phyloP scores from a whole-genome alignment of 306 rosid species.

The Mimosa bimucronata region DNA sequence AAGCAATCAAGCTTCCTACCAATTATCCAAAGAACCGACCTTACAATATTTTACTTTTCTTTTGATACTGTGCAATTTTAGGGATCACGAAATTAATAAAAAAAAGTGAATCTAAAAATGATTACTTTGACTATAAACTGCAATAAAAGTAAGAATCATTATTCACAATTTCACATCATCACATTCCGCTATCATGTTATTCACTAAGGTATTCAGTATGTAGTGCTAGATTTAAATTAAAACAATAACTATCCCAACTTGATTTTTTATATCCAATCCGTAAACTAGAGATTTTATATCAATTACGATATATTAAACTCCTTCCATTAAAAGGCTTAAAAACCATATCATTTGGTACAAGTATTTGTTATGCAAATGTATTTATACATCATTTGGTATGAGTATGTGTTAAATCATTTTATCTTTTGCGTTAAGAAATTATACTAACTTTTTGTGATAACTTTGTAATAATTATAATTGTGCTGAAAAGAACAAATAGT shows the following conservation, averaged over 20 bases:
- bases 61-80: background rate
- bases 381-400: background rate
- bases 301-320: background rate
- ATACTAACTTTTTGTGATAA: background rate
- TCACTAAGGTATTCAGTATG: background rate
- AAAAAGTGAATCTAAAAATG: background rate
- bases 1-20: background rate
- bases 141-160: background rate
- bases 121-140: background rate
- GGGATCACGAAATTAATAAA: background rate
- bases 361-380: background rate
- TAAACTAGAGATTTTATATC: background rate
- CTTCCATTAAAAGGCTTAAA: background rate
- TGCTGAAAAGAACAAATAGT: background rate
- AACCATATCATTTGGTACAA: too few species aligned
- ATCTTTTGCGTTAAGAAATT: conserved; percentile 10
- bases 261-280: background rate
- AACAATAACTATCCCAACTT: background rate
- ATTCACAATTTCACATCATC: background rate
- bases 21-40: conserved; percentile 17
- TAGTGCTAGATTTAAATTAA: background rate
- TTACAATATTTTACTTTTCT: background rate
- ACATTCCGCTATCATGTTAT: background rate
- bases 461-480: conserved; percentile 7
- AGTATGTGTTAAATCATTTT: background rate